Evolutionary conservation across 306 rosid genomes (phyloP).

Genomic region (Pachyrhizus erosus): DNA sequence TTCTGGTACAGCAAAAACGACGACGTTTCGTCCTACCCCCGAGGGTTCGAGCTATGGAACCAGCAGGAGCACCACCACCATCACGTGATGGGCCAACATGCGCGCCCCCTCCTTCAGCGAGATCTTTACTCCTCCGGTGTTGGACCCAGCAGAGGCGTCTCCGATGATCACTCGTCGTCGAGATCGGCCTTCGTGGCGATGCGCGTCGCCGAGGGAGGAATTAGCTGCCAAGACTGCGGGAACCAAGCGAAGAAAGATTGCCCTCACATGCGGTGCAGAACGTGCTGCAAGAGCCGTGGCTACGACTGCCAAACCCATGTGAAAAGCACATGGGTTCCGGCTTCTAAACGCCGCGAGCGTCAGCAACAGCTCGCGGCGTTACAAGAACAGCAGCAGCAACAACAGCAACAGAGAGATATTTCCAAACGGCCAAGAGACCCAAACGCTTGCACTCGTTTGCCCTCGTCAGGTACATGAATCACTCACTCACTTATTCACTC

Average conservation of each 20-base stretch:
- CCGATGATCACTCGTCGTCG: conserved; percentile 71
- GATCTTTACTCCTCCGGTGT: conserved; percentile 78
- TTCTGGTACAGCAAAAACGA: conserved; percentile 71
- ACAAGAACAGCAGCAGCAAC: conserved; percentile 41
- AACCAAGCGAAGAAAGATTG: conserved; percentile 98
- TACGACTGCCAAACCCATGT: conserved; percentile 86
- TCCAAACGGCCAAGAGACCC: conserved; percentile 72
- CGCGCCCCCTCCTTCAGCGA: conserved; percentile 57
- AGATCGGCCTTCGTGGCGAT: conserved; percentile 58
- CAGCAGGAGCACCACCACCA: conserved; percentile 68
- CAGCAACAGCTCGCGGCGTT: conserved; percentile 53
- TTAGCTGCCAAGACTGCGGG: conserved; percentile 96
- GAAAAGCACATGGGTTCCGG: conserved; percentile 95
- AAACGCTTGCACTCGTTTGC: conserved; percentile 62
- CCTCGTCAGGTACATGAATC: conserved; percentile 50
- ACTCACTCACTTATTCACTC: not conserved
- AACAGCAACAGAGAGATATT: conserved; percentile 38
- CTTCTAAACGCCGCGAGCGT: conserved; percentile 84
- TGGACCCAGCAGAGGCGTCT: conserved; percentile 60
- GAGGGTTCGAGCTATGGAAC: conserved; percentile 84
- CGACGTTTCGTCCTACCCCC: conserved; percentile 60
- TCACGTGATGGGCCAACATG: conserved; percentile 40
- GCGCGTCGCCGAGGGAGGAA: conserved; percentile 55
- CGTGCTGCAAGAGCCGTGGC: conserved; percentile 97
- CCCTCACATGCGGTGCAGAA: conserved; percentile 82